Conservation (phyloP, 495 filamentous ascomycete species). For the Annulohypoxylon moriforme region DNA sequence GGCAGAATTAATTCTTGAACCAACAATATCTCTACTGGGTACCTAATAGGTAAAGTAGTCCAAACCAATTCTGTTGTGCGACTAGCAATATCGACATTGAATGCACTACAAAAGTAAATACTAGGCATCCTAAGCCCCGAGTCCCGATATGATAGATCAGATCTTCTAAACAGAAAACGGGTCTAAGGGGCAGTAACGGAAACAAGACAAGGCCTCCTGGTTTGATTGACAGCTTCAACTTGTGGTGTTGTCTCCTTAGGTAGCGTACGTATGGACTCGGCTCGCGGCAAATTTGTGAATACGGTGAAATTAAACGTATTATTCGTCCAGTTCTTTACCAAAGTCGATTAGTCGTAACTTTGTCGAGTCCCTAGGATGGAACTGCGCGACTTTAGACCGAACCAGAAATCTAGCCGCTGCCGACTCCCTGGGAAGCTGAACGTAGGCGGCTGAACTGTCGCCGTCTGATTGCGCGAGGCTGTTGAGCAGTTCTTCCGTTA, state of each 20-base stretch:
- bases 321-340: conserved; percentile 78
- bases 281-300: neutral
- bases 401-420: conserved; percentile 86
- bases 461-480: conserved; percentile 70
- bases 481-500: conserved; percentile 72
- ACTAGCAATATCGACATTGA: neutral
- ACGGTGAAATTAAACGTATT: conserved; percentile 29
- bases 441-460: conserved; percentile 69
- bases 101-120: neutral
- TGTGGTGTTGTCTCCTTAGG: neutral
- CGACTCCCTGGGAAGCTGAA: conserved; percentile 77
- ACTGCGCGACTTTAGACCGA: conserved; percentile 83
- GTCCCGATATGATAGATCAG: neutral
- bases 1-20: neutral
- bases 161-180: neutral
- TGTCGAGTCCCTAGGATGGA: conserved; percentile 84
- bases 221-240: conserved; percentile 24
- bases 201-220: conserved; percentile 3
- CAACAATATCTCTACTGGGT: neutral
- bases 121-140: neutral
- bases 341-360: conserved; percentile 85
- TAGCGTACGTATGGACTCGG: neutral
- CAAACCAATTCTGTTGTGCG: neutral
- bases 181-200: neutral
- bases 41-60: neutral